Base-by-base conservation (phyloP, 2,329 filamentous ascomycete species). In the Fusarium keratoplasticum region DNA sequence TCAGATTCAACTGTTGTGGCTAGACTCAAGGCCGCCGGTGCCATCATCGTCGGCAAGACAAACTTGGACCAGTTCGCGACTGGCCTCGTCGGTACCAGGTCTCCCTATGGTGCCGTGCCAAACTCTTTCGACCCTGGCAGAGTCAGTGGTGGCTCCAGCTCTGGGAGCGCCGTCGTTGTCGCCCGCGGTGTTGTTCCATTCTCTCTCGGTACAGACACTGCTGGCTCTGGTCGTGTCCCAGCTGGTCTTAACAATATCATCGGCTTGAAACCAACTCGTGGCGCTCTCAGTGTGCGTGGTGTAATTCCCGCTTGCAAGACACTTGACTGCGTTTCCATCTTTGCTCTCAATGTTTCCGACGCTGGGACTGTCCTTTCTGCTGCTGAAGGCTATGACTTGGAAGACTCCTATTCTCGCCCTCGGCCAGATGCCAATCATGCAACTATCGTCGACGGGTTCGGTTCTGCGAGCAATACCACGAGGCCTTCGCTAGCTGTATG, bases 51-150 rank as follows among this genome's bases (percentile, higher is more conserved):
- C 33, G 90, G 90, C 10, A 92, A 91, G 75, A 86, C 86, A 5
- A 89, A 88, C 72, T 83, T 92, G 60, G 90, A 92, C 70, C 90
- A 92, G 74, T 86, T 92, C 8, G 90, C 90, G 1, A 91, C 90
- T 1, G 90, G 90, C 0, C 84, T 92, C 5, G 89, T 88, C 8
- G 90, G 90, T 10, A 90, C 88, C 10, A 86, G 90, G 35, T 90
- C 88, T 4, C 89, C 90, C 0, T 90, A 88, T 65, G 90, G 90
- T 3, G 86, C 84, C 22, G 87, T 89, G 1, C 83, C 87, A 25
- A 90, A 88, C 64, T 83, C 89, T 0, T 89, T 86, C 72, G 85
- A 74, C 77, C 83, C 76, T 54, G 63, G 60, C 14, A 77, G 73
- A 18, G 78, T 83, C 66, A 81, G 80, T 20, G 89, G 89, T 4